These are phyloP conservation scores for Diaporthe citriasiana DNA, from an alignment of 2,329 filamentous ascomycete species.

Conservation along the genomic window DNA sequence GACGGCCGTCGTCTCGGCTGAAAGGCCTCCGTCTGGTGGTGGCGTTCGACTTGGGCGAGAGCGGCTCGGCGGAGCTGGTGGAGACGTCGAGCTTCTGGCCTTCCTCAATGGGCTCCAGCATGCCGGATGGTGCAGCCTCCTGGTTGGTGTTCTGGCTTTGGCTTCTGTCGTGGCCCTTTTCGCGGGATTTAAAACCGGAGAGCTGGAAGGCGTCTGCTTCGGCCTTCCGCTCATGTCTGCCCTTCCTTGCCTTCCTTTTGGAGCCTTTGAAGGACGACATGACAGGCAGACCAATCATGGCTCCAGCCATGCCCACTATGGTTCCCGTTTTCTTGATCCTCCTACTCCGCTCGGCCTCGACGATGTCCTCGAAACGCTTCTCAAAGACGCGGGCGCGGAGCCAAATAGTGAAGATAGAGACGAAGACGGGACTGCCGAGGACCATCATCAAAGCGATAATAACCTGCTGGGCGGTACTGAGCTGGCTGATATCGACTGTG, in stretches of 20 bases:
- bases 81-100: slow-evolving; percentile 29
- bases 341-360: slow-evolving; percentile 57
- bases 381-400: slow-evolving; percentile 75
- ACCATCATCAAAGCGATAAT: slow-evolving; percentile 75
- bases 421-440: slow-evolving; percentile 74
- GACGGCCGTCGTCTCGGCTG: slow-evolving; percentile 37
- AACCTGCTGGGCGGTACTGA: slow-evolving; percentile 77
- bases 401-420: slow-evolving; percentile 73
- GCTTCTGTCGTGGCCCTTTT: not conserved
- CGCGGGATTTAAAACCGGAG: not conserved
- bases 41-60: slow-evolving; percentile 20
- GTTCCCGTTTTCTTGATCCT: slow-evolving; percentile 45
- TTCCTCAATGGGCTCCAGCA: slow-evolving; percentile 40
- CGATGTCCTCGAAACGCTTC: slow-evolving; percentile 68
- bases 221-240: slow-evolving; percentile 38
- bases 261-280: slow-evolving; percentile 39
- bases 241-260: slow-evolving; percentile 12
- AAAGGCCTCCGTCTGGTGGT: slow-evolving; percentile 28
- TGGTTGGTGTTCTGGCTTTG: not conserved
- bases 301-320: slow-evolving; percentile 45
- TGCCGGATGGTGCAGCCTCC: not conserved
- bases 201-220: slow-evolving; percentile 38
- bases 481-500: slow-evolving; percentile 70
- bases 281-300: slow-evolving; percentile 46
- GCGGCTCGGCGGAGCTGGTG: slow-evolving; percentile 17